Evolutionary conservation across 352 stramenopile genomes (phyloP).

Genomic region (Phytopythium sindhum): DNA sequence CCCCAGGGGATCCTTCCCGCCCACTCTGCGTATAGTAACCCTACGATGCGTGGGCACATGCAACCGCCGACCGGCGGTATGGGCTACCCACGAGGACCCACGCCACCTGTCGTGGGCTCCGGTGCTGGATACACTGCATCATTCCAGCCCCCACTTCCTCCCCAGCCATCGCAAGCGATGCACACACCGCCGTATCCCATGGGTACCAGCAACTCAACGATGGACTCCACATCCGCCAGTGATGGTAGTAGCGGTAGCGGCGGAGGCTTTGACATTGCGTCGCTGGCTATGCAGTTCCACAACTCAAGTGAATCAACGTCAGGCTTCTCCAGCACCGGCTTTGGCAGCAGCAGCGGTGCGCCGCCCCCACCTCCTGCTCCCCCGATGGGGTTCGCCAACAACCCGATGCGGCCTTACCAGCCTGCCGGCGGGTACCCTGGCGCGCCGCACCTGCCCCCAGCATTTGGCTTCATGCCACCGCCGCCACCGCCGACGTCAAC

Average conservation of each 20-base stretch:
- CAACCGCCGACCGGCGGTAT: background rate
- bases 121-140: background rate
- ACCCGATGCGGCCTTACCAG: constrained; percentile 10
- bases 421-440: constrained; percentile 3
- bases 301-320: constrained; percentile 17
- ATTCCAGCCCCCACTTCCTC: constrained; percentile 26
- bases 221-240: background rate
- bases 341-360: constrained; percentile 28
- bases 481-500: constrained; percentile 33
- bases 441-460: constrained; percentile 15
- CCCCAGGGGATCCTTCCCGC: background rate
- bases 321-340: constrained; percentile 20
- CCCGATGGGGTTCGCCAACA: constrained; percentile 17
- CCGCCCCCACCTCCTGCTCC: constrained; percentile 17
- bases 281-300: constrained; percentile 83
- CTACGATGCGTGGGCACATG: background rate
- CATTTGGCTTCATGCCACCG: constrained; percentile 25
- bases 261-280: constrained; percentile 48
- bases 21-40: background rate
- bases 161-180: constrained; percentile 11
- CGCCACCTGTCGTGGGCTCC: background rate
- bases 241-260: background rate
- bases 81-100: background rate
- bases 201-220: constrained; percentile 11
- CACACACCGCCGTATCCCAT: background rate